These are phyloP conservation scores for Salmacisia buchloeana DNA, from an alignment of 1,284 basidiomycete genomes.

Conservation along the genomic window DNA sequence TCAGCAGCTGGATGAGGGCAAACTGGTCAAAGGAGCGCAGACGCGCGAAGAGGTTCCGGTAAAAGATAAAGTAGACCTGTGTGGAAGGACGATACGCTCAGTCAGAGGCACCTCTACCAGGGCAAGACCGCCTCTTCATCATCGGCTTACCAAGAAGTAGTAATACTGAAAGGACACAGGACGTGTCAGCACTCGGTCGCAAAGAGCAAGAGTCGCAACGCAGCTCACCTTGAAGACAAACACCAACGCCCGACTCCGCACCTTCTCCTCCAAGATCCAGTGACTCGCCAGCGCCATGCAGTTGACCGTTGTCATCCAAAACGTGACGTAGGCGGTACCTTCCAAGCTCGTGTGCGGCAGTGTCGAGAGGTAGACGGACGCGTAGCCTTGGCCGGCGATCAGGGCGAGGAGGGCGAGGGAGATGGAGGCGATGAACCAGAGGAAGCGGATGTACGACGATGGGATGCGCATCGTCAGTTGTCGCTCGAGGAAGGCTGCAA, in stretches of 20 bases:
- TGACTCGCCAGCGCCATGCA: constrained; percentile 54
- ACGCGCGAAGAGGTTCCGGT: constrained; percentile 53
- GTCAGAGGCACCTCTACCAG: not conserved
- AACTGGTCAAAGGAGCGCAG: constrained; percentile 51
- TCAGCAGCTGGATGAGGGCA: constrained; percentile 57
- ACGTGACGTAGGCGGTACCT: constrained; percentile 58
- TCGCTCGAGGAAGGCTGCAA: constrained; percentile 52
- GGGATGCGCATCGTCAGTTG: constrained; percentile 55
- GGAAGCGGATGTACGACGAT: constrained; percentile 56
- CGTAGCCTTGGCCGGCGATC: constrained; percentile 59
- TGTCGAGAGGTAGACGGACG: constrained; percentile 57
- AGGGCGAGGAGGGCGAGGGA: constrained; percentile 56
- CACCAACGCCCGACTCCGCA: constrained; percentile 56
- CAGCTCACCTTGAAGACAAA: constrained; percentile 54
- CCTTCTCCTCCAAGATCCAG: constrained; percentile 57
- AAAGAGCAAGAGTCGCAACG: no score
- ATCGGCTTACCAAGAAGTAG: constrained; percentile 42
- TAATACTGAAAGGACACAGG: no score
- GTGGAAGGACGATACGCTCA: not conserved
- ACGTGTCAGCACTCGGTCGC: not conserved
- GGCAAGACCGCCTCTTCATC: not conserved
- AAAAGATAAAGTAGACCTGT: constrained; percentile 33
- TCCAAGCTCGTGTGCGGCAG: constrained; percentile 58
- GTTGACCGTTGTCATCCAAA: constrained; percentile 57
- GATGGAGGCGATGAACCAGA: constrained; percentile 59